Conservation (phyloP, 768 basidiomycete genomes). For the Coprinellus micaceus region DNA sequence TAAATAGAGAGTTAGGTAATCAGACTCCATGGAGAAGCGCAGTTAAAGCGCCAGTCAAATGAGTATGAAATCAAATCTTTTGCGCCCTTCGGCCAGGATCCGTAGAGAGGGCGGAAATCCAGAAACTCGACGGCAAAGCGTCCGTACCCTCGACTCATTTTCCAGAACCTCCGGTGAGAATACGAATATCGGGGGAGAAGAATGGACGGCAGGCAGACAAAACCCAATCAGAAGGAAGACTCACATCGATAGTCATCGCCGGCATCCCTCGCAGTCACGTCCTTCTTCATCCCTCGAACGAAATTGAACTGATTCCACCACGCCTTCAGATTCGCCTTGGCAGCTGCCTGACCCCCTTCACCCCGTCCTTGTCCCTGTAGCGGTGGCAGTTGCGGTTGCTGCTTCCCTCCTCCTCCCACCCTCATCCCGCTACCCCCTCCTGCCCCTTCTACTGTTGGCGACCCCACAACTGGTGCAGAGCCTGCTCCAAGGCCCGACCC, state of each 20-base stretch:
- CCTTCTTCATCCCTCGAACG: conserved; percentile 59
- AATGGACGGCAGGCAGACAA: background rate
- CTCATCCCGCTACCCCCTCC: background rate
- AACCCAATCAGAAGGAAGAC: conserved; percentile 15
- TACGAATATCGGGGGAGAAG: background rate
- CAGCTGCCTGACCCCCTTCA: conserved; percentile 25
- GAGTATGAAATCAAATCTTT: no score
- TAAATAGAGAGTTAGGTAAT: background rate
- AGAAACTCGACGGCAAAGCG: no score
- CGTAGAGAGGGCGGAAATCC: no score
- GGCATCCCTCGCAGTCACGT: conserved; percentile 16
- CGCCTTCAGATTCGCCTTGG: conserved; percentile 62
- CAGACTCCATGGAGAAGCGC: no score
- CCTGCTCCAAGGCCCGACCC: no score
- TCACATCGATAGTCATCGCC: conserved; percentile 25
- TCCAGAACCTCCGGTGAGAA: no score
- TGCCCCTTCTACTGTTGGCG: background rate
- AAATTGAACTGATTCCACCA: conserved; percentile 82
- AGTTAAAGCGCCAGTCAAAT: no score
- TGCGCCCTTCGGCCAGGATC: no score
- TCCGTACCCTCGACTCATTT: no score
- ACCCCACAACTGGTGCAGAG: background rate
- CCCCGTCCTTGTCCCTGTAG: background rate
- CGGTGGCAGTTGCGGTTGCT: background rate
- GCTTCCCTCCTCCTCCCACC: background rate